These are phyloP conservation scores for Nasturtium officinale DNA, from an alignment of 345 rosid species.

Conservation along the genomic window DNA sequence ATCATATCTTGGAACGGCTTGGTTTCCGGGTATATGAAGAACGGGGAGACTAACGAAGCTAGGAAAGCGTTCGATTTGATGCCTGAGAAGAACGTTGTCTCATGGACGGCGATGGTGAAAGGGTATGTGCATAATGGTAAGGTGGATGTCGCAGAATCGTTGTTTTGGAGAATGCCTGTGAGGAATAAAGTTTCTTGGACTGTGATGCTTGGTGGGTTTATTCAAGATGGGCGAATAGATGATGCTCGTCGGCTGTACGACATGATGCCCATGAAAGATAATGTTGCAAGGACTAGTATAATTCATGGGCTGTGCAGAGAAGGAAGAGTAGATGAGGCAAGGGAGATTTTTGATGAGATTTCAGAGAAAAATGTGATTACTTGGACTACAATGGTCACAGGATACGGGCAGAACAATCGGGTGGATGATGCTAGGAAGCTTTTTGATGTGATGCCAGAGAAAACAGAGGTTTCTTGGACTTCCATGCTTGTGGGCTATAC, in stretches of 20 bases:
- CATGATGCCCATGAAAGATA: constrained; percentile 76
- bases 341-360: constrained; percentile 67
- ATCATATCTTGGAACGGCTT: constrained; percentile 73
- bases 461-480: constrained; percentile 81
- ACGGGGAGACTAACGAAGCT: constrained; percentile 61
- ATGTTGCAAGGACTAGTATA: constrained; percentile 78
- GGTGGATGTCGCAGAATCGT: constrained; percentile 56
- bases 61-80: constrained; percentile 59
- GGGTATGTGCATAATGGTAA: constrained; percentile 69
- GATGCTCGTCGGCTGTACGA: constrained; percentile 65
- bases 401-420: constrained; percentile 60
- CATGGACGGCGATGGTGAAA: constrained; percentile 77
- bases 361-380: constrained; percentile 63
- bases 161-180: constrained; percentile 80
- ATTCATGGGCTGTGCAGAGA: constrained; percentile 67
- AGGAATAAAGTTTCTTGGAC: constrained; percentile 83
- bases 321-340: constrained; percentile 65
- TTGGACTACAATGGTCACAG: constrained; percentile 79
- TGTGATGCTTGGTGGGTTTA: constrained; percentile 77
- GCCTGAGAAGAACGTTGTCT: constrained; percentile 69
- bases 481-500: constrained; percentile 84
- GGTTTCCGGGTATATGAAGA: constrained; percentile 66
- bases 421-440: constrained; percentile 84
- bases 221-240: constrained; percentile 55
- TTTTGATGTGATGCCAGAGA: constrained; percentile 83